Conservation (phyloP, 371 early-diverging fungal genomes). For the Mortierella sp. region DNA sequence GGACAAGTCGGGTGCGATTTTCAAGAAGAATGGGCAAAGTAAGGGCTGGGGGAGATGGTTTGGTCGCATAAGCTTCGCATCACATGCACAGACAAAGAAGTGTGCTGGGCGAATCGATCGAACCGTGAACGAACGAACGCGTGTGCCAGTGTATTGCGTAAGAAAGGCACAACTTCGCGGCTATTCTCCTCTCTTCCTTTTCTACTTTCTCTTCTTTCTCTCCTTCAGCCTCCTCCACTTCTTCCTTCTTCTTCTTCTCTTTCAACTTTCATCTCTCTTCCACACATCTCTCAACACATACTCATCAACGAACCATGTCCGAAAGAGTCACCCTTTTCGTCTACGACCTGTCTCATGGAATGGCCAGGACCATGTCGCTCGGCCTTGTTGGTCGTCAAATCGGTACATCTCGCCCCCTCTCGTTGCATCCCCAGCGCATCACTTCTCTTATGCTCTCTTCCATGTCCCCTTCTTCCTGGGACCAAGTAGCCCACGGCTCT, state of each 20-base stretch:
- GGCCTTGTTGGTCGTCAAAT: slow-evolving; percentile 79
- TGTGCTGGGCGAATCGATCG: background rate
- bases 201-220: background rate
- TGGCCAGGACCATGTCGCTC: slow-evolving; percentile 76
- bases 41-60: background rate
- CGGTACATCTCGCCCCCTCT: slow-evolving; percentile 55
- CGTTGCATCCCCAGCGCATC: too few species aligned
- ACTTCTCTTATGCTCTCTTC: background rate
- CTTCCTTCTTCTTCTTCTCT: background rate
- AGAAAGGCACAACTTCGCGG: background rate
- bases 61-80: slow-evolving; percentile 10
- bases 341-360: slow-evolving; percentile 86
- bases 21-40: background rate
- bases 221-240: background rate
- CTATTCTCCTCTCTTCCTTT: too few species aligned
- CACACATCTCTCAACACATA: background rate
- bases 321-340: slow-evolving; percentile 75
- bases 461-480: too few species aligned
- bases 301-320: slow-evolving; percentile 19
- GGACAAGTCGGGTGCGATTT: background rate
- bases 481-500: background rate
- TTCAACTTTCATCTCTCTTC: background rate
- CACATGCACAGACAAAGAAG: background rate
- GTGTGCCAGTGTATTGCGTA: slow-evolving; percentile 1
- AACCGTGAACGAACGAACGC: background rate